A percentile compares a stretch with the other conserved stretches of the same genome.
Conservation (phyloP, 306 rosid genomes). For the Quercus cerris region DNA sequence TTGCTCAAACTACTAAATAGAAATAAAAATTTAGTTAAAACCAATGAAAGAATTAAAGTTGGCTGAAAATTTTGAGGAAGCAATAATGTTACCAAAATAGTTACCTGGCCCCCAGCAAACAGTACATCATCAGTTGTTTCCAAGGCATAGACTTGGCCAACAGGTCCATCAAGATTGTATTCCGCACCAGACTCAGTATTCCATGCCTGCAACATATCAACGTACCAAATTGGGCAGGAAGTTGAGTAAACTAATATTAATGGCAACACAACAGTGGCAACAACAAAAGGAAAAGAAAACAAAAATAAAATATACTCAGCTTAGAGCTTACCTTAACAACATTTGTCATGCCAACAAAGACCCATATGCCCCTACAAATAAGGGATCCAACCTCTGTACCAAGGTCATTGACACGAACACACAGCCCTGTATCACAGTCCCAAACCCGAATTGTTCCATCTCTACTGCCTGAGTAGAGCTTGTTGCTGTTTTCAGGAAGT, state of each 20-base stretch:
- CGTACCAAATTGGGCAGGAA: background rate
- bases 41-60: background rate
- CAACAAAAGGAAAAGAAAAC: background rate
- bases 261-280: too few species aligned
- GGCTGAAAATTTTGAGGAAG: background rate
- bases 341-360: constrained; percentile 42
- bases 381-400: constrained; percentile 36
- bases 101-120: constrained; percentile 43
- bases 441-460: constrained; percentile 42
- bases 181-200: constrained; percentile 26
- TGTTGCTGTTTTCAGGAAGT: constrained; percentile 30
- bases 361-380: constrained; percentile 42
- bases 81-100: background rate
- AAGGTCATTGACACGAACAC: constrained; percentile 20
- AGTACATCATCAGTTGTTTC: constrained; percentile 30
- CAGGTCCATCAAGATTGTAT: constrained; percentile 37
- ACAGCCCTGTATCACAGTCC: constrained; percentile 46
- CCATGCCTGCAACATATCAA: constrained; percentile 39
- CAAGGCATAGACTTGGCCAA: constrained; percentile 37
- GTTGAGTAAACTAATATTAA: too few species aligned
- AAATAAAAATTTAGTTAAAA: background rate
- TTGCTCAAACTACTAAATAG: background rate
- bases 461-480: constrained; percentile 43
- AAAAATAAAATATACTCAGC: background rate
- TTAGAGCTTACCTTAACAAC: constrained; percentile 33